A percentile compares a stretch with the other conserved stretches of the same genome.
Conservation (phyloP, 495 filamentous ascomycete species). For the Penicillium antarcticum region DNA sequence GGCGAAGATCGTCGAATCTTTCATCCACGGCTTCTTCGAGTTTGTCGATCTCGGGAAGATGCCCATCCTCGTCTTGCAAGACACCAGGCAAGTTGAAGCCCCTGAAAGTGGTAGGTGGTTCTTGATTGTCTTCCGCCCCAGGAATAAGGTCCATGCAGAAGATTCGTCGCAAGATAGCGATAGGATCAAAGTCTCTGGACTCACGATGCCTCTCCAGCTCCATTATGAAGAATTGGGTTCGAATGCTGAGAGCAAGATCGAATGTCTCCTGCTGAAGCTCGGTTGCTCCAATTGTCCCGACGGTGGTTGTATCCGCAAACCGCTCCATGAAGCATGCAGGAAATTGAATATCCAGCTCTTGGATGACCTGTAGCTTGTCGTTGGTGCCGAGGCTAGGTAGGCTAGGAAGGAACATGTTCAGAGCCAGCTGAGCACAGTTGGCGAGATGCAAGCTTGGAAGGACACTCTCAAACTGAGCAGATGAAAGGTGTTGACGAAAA, state of each 20-base stretch:
- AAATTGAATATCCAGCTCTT: conserved; percentile 28
- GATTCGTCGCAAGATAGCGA: conserved; percentile 17
- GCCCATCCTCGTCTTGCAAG: conserved; percentile 28
- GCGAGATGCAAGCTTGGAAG: conserved; percentile 30
- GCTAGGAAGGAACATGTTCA: conserved; percentile 27
- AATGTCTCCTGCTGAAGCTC: conserved; percentile 26
- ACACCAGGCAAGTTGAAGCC: conserved; percentile 27
- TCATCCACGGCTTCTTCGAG: conserved; percentile 30
- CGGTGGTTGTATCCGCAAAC: conserved; percentile 6
- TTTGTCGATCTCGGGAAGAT: conserved; percentile 26
- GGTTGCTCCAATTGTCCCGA: conserved; percentile 22
- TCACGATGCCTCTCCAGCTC: conserved; percentile 27
- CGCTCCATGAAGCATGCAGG: conserved; percentile 32
- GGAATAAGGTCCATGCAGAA: conserved; percentile 26
- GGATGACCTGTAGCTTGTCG: conserved; percentile 19
- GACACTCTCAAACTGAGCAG: conserved; percentile 20
- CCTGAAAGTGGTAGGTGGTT: conserved; percentile 20
- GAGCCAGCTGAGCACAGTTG: conserved; percentile 39
- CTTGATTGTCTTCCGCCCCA: conserved; percentile 12
- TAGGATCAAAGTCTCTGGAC: conserved; percentile 24
- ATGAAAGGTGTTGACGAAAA: conserved; percentile 16
- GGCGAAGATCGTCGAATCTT: conserved; percentile 30
- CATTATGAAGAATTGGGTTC: conserved; percentile 35
- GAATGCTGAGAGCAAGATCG: conserved; percentile 37
- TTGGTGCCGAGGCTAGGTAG: conserved; percentile 10